Conservation (phyloP, 192 early-diverging fungal genomes). For the Coemansia sp. region DNA sequence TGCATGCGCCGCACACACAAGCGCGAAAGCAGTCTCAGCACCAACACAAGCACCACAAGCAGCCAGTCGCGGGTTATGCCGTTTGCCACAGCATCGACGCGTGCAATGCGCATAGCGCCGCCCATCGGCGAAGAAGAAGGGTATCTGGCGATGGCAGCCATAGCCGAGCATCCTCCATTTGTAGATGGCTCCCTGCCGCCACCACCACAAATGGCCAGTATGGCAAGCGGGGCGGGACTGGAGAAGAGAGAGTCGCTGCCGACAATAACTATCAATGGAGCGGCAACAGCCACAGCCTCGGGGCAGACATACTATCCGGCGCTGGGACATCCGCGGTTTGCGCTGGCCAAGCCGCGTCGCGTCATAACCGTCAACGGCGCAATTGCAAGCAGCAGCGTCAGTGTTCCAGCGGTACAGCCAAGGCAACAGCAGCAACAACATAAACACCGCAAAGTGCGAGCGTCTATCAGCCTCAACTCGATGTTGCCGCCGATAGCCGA, state of each 20-base stretch:
- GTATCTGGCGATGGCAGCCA: conserved; percentile 8
- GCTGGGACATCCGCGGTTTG: conserved; percentile 30
- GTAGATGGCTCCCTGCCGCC: not conserved
- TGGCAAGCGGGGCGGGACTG: not conserved
- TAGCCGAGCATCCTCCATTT: conserved; percentile 14
- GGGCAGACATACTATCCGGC: conserved; percentile 17
- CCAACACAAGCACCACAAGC: conserved; percentile 39
- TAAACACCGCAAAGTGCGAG: not conserved
- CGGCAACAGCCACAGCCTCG: conserved; percentile 3
- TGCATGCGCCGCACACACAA: conserved; percentile 14
- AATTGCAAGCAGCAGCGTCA: conserved; percentile 5
- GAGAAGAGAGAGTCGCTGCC: conserved; percentile 10
- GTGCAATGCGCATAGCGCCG: conserved; percentile 10
- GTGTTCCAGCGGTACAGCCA: conserved; percentile 12
- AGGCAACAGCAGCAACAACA: too few species aligned
- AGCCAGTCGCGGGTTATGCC: conserved; percentile 38
- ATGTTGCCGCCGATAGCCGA: conserved; percentile 10
- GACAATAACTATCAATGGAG: conserved; percentile 12
- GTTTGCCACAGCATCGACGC: conserved; percentile 36
- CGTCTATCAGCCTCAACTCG: conserved; percentile 20
- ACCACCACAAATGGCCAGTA: too few species aligned
- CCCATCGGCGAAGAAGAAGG: not conserved
- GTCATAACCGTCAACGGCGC: conserved; percentile 16
- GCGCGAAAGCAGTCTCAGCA: conserved; percentile 47
- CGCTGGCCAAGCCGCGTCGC: conserved; percentile 38